Percentiles rank a stretch among this genome's conserved stretches.
Evolutionary conservation across 192 early-diverging fungal genomes (phyloP).

Genomic region (Chytriomyces confervae): DNA sequence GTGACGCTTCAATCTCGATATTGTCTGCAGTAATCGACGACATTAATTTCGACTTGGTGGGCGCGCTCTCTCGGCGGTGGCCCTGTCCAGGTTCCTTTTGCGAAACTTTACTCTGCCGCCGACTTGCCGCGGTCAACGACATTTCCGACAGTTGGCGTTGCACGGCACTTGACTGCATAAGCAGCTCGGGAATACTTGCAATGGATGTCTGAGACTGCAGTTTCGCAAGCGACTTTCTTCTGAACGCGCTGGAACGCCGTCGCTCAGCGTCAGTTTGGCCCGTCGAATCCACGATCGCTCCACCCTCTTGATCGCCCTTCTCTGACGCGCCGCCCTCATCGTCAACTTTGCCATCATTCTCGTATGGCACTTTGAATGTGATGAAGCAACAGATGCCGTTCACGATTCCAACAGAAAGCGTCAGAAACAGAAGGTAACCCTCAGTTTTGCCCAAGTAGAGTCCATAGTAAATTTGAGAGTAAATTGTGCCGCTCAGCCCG

Average conservation of each 20-base stretch:
- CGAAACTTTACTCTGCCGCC: neutral
- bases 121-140: neutral
- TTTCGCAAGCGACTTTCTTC: too few relatives aligned
- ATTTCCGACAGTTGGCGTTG: neutral
- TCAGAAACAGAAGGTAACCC: conserved; percentile 37
- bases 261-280: too few relatives aligned
- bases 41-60: too few relatives aligned
- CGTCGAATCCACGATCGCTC: too few relatives aligned
- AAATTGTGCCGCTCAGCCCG: conserved; percentile 41
- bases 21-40: too few relatives aligned
- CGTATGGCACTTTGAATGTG: conserved; percentile 1
- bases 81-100: too few relatives aligned
- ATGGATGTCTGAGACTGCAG: neutral
- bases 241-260: too few relatives aligned
- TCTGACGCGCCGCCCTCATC: neutral
- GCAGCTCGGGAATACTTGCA: neutral
- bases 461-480: conserved; percentile 25
- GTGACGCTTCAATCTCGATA: neutral
- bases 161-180: neutral
- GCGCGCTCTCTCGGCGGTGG: too few relatives aligned
- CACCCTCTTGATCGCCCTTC: too few relatives aligned
- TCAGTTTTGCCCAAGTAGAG: conserved; percentile 6
- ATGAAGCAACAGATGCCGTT: conserved; percentile 28
- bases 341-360: neutral
- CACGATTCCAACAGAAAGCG: conserved; percentile 18